These are phyloP conservation scores for Spathaspora hagerdaliae DNA, from an alignment of 805 yeast species.

Conservation along the genomic window DNA sequence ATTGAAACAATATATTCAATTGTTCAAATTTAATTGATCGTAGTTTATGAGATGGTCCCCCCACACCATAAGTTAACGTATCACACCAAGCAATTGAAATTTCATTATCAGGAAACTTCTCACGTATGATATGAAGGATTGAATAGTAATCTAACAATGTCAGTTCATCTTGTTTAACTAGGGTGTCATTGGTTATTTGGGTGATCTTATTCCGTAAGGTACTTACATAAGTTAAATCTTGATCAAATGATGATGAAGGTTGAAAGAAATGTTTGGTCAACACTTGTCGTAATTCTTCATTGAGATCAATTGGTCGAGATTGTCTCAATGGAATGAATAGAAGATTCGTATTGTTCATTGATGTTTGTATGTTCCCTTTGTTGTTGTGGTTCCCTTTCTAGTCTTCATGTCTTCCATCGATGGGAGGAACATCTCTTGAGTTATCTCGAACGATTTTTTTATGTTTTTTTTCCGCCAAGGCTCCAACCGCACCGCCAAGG, in stretches of 20 bases:
- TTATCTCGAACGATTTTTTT: too few relatives aligned
- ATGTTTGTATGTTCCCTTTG: neutral
- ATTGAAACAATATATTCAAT: slow-evolving; percentile 60
- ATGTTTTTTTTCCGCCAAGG: too few relatives aligned
- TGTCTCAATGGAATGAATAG: slow-evolving; percentile 49
- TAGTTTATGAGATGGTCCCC: slow-evolving; percentile 39
- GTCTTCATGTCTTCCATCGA: too few relatives aligned
- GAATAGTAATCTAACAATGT: slow-evolving; percentile 44
- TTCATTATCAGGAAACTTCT: slow-evolving; percentile 63
- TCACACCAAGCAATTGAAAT: slow-evolving; percentile 71
- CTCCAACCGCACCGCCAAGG: too few relatives aligned
- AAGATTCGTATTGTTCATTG: slow-evolving; percentile 31
- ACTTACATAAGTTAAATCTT: slow-evolving; percentile 32
- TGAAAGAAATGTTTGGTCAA: slow-evolving; percentile 47
- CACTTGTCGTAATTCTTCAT: slow-evolving; percentile 32
- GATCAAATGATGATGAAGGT: slow-evolving; percentile 27
- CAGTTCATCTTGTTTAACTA: slow-evolving; percentile 29
- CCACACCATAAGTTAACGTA: slow-evolving; percentile 53
- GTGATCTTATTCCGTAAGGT: slow-evolving; percentile 41
- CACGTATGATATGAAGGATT: slow-evolving; percentile 38
- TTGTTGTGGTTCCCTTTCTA: too few relatives aligned
- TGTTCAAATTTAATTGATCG: slow-evolving; percentile 57
- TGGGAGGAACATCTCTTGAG: too few relatives aligned
- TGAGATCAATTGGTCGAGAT: slow-evolving; percentile 40
- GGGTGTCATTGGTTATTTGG: slow-evolving; percentile 24